Evolutionary conservation across 164 flowering plant species (phyloP).

Genomic region (Nelumbo lutea): DNA sequence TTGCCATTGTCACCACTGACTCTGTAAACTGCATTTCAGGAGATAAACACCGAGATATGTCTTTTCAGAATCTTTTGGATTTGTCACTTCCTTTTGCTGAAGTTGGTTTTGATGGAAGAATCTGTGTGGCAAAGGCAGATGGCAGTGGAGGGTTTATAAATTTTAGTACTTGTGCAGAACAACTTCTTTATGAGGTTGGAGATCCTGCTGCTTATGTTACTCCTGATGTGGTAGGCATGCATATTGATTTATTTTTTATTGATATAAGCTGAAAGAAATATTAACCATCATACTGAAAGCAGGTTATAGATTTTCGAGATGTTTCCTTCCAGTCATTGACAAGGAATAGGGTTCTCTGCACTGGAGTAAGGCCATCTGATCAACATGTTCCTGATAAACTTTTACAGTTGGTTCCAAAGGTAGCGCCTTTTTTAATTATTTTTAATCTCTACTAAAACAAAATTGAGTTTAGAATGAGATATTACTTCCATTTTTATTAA

Average conservation of each 20-base stretch:
- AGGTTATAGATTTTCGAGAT: conserved; percentile 71
- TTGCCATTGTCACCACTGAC: background rate
- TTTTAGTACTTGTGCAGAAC: conserved; percentile 81
- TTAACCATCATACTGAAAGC: conserved; percentile 16
- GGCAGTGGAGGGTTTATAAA: conserved; percentile 76
- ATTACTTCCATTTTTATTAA: background rate
- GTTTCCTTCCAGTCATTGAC: conserved; percentile 68
- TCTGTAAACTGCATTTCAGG: conserved; percentile 29
- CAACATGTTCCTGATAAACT: conserved; percentile 53
- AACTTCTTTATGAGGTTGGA: conserved; percentile 93
- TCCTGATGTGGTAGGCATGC: conserved; percentile 77
- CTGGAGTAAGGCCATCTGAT: conserved; percentile 67
- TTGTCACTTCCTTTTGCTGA: conserved; percentile 89
- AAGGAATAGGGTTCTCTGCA: conserved; percentile 55
- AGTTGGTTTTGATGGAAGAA: conserved; percentile 63
- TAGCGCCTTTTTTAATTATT: conserved; percentile 14
- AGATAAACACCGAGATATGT: conserved; percentile 57
- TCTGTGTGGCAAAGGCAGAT: conserved; percentile 72
- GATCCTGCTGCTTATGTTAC: conserved; percentile 86
- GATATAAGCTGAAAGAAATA: background rate
- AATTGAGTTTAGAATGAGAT: background rate
- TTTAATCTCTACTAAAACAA: background rate
- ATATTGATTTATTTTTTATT: background rate
- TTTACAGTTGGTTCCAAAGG: conserved; percentile 80
- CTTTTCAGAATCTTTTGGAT: conserved; percentile 55